These are phyloP conservation scores for Candida albicans DNA, from an alignment of 1,139 yeast species.

Conservation along the genomic window DNA sequence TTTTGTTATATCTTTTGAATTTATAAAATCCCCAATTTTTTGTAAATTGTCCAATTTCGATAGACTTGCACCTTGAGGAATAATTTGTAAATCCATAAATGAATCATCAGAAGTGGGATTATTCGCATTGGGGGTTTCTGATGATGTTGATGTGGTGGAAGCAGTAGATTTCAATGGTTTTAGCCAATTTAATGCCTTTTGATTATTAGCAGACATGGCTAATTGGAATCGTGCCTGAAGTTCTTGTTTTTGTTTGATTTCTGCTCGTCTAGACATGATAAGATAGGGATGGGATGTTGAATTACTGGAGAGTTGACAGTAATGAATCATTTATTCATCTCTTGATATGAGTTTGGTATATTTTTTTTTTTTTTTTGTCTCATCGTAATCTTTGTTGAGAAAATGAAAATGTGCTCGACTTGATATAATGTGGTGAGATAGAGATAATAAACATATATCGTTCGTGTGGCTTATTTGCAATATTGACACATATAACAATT, in stretches of 20 bases:
- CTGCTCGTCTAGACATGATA: conserved; percentile 35
- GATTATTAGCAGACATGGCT: conserved; percentile 38
- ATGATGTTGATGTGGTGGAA: conserved; percentile 1
- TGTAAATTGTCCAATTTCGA: conserved; percentile 5
- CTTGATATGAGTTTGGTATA: not conserved
- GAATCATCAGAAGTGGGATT: conserved; percentile 8
- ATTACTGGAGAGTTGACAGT: too few species aligned
- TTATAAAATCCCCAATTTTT: conserved; percentile 36
- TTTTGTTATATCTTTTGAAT: conserved; percentile 14
- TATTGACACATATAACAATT: too few species aligned
- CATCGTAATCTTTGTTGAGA: too few species aligned
- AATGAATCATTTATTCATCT: not conserved
- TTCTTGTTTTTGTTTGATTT: conserved; percentile 48
- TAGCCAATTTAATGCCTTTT: conserved; percentile 46
- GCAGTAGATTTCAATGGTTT: conserved; percentile 15
- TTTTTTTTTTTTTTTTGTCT: too few species aligned
- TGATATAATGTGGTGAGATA: too few species aligned
- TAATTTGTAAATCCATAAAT: conserved; percentile 45
- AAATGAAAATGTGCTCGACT: too few species aligned
- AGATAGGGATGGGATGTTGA: not conserved
- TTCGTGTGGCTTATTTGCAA: too few species aligned
- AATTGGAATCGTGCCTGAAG: conserved; percentile 51
- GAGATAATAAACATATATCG: too few species aligned
- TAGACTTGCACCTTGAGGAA: conserved; percentile 41
- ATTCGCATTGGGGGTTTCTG: not conserved